Evolutionary conservation across 2,329 filamentous ascomycete genomes (phyloP), one percentile per base, ranked within the genome.

Genomic region (Alternaria panax): DNA sequence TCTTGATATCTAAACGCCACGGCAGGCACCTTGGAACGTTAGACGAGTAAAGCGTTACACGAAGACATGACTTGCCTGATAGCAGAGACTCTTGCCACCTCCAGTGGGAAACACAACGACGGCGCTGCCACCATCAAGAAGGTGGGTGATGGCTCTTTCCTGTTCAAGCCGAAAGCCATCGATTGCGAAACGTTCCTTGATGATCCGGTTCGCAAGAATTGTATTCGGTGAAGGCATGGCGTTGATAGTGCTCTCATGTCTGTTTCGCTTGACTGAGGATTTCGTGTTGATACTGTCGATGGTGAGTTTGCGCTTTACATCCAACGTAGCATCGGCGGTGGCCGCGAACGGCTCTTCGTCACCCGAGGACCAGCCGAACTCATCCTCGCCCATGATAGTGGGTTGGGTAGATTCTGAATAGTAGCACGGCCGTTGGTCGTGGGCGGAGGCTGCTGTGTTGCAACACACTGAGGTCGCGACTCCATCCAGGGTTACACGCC

Each of bases 31-130:
- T 72, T 36, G 6, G 9, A 27, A 22, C 14, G 34, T 65, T 47
- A 71, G 53, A 18, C 7, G 16, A 14, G 4, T 4, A 8, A n/a
- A n/a, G 45, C 20, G n/a, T 32, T 22, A 22, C 9, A 9, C 7
- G 22, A 14, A n/a, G 25, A n/a, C 8, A 20, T 14, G 11, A 51
- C 53, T 60, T 80, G 98, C 81, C 76, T 98, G 95, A 75, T 98
- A 98, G 77, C 94, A 98, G 1, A 99, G 83, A 3, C 93, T 97
- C 75, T 98, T 98, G 36, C 95, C 94, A 57, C 93, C 94, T 45
- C 94, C 95, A 0, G 95, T 99, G 2, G 95, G 94, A 92, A 98
- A 82, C 1, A 83, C 74, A 1, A 82, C 78, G 3, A 75, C 73
- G 4, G 80, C 78, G 66, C 78, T 83, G 2, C 72, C 75, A 9